Percentiles rank a stretch among this genome's conserved stretches.
phyloP scores from a whole-genome alignment of 768 basidiomycete genomes.

The Guyanaporus albipodus region DNA sequence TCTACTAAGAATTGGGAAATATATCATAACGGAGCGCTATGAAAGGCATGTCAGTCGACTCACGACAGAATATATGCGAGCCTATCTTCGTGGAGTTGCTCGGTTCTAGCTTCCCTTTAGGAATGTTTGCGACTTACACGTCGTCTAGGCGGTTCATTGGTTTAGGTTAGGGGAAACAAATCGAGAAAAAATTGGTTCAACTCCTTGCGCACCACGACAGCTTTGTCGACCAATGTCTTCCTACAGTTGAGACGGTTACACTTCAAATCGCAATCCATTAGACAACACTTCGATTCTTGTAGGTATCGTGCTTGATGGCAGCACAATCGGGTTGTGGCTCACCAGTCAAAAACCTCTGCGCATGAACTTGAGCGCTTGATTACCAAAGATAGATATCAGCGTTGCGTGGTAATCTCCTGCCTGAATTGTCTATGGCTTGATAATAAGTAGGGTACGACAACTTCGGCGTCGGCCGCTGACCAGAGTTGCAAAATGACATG shows the following conservation, averaged over 20 bases:
- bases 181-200: constrained; percentile 1
- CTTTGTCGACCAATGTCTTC: constrained; percentile 64
- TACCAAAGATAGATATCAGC: constrained; percentile 12
- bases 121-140: constrained; percentile 38
- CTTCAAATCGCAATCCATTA: constrained; percentile 73
- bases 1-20: constrained; percentile 52
- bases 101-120: not conserved
- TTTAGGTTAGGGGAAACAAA: constrained; percentile 4
- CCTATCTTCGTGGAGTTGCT: constrained; percentile 38
- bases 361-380: too few species aligned
- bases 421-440: too few species aligned
- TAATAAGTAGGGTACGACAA: too few species aligned
- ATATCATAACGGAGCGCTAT: not conserved
- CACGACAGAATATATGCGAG: constrained; percentile 85
- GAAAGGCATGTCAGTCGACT: constrained; percentile 4
- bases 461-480: too few species aligned
- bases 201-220: constrained; percentile 66
- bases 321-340: too few species aligned
- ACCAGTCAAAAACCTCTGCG: too few species aligned
- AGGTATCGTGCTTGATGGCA: not conserved
- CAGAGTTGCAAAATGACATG: too few species aligned
- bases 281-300: not conserved
- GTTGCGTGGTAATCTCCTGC: too few species aligned
- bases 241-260: constrained; percentile 81
- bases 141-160: constrained; percentile 40